Conservation (phyloP, 257 asterid species). For the Solanum stenotomum region DNA sequence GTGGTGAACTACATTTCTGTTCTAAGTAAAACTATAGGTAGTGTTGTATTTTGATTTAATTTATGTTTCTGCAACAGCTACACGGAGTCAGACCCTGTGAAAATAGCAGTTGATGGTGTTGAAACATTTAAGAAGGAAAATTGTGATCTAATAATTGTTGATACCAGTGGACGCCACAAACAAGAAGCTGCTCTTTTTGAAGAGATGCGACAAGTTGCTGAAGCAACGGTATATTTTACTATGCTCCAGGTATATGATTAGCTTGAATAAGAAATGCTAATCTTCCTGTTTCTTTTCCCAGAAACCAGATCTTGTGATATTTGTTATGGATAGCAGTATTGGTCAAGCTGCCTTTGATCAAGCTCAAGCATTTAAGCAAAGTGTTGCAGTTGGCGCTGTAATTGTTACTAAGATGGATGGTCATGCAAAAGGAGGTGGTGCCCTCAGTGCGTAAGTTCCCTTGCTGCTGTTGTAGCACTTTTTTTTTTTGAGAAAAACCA, state of each 20-base stretch:
- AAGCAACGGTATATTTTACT: conserved; percentile 56
- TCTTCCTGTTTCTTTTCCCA: conserved; percentile 16
- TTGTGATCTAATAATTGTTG: conserved; percentile 89
- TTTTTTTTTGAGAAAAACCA: neutral
- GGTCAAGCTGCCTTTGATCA: conserved; percentile 99
- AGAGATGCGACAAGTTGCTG: conserved; percentile 98
- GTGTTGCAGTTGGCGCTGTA: conserved; percentile 99
- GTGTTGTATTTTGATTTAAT: neutral
- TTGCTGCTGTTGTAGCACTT: neutral
- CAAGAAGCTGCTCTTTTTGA: conserved; percentile 97
- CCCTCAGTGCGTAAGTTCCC: conserved; percentile 94
- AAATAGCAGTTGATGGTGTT: conserved; percentile 93
- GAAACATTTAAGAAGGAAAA: conserved; percentile 86
- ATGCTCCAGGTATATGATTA: neutral
- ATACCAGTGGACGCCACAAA: conserved; percentile 98
- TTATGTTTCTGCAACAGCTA: conserved; percentile 53
- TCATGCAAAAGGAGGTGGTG: conserved; percentile 99
- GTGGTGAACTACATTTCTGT: neutral
- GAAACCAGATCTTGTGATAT: conserved; percentile 97
- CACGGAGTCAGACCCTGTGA: conserved; percentile 97
- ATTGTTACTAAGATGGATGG: conserved; percentile 98
- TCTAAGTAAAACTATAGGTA: neutral
- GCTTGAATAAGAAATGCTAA: neutral
- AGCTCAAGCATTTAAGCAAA: conserved; percentile 96
- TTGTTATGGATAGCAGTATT: conserved; percentile 99